Percentiles rank a stretch among this genome's conserved stretches.
These are phyloP conservation scores for Ceratobasidium sp. DNA, from an alignment of 1,284 basidiomycete species.

Conservation along the genomic window DNA sequence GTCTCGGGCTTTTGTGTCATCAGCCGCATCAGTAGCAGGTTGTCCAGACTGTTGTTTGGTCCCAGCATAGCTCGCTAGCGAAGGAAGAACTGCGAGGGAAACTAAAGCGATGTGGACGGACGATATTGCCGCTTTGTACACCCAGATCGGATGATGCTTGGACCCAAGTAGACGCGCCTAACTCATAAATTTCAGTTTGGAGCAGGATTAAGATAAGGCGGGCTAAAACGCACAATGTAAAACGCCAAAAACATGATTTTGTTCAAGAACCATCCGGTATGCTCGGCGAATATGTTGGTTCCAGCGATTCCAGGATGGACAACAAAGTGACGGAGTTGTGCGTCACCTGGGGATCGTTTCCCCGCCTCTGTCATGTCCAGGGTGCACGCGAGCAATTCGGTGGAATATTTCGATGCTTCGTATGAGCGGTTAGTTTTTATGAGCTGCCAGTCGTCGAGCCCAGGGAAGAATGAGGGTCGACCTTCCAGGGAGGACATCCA, in stretches of 20 bases:
- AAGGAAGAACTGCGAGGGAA: constrained; percentile 47
- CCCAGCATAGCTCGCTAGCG: constrained; percentile 17
- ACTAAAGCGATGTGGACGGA: constrained; percentile 71
- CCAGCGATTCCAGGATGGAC: constrained; percentile 79
- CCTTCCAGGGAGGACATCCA: constrained; percentile 85
- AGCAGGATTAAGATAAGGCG: neutral
- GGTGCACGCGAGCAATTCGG: constrained; percentile 72
- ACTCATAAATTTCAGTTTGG: constrained; percentile 1
- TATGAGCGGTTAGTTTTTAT: constrained; percentile 71
- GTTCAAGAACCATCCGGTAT: constrained; percentile 64
- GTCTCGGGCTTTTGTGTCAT: constrained; percentile 10
- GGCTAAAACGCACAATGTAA: constrained; percentile 72
- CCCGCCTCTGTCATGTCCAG: constrained; percentile 62
- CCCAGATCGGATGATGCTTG: constrained; percentile 66
- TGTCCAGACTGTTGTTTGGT: neutral
- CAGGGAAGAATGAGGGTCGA: constrained; percentile 62
- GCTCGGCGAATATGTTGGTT: constrained; percentile 69
- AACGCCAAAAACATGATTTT: constrained; percentile 69
- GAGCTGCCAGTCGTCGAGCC: constrained; percentile 76
- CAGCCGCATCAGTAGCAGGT: constrained; percentile 16
- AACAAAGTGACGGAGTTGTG: constrained; percentile 67
- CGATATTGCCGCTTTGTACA: constrained; percentile 72
- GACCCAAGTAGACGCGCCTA: constrained; percentile 77
- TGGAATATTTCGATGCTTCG: constrained; percentile 81
- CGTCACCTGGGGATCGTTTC: constrained; percentile 46